Conservation (phyloP, 495 filamentous ascomycete genomes). For the Sordaria brevicollis region DNA sequence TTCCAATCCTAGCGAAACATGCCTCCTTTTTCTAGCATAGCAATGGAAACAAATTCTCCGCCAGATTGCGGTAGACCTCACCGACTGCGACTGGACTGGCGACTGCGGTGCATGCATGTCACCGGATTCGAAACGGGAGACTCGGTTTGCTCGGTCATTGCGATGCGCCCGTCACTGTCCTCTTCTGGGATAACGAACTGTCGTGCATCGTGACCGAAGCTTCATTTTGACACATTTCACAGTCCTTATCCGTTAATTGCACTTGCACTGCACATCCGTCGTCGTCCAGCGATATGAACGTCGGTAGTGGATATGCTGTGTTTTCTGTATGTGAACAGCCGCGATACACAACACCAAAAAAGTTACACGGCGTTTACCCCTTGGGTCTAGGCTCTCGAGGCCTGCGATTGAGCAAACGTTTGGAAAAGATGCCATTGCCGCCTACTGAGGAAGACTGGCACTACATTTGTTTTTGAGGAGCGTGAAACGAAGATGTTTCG, state of each 20-base stretch:
- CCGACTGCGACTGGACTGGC: no score
- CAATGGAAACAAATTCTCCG: not conserved
- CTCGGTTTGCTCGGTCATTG: not conserved
- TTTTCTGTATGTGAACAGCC: not conserved
- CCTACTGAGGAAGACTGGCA: not conserved
- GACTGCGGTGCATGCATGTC: not conserved
- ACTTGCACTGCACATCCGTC: not conserved
- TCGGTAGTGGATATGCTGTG: not conserved
- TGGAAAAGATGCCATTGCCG: not conserved
- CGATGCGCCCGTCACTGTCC: not conserved
- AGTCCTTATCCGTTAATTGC: not conserved
- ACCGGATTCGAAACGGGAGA: not conserved
- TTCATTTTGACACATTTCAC: not conserved
- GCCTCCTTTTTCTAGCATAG: not conserved
- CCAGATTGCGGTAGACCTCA: not conserved
- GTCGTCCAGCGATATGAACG: not conserved
- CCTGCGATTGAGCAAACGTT: not conserved
- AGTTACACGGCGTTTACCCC: not conserved
- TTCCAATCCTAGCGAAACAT: not conserved
- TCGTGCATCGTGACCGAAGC: not conserved
- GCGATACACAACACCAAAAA: not conserved
- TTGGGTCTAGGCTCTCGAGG: not conserved
- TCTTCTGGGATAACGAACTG: not conserved
- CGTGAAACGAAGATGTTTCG: not conserved
- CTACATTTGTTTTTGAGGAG: not conserved